Percentiles rank a stretch among this genome's conserved stretches.
Conservation (phyloP, 179 eudicot species). For the Nepenthes alata region DNA sequence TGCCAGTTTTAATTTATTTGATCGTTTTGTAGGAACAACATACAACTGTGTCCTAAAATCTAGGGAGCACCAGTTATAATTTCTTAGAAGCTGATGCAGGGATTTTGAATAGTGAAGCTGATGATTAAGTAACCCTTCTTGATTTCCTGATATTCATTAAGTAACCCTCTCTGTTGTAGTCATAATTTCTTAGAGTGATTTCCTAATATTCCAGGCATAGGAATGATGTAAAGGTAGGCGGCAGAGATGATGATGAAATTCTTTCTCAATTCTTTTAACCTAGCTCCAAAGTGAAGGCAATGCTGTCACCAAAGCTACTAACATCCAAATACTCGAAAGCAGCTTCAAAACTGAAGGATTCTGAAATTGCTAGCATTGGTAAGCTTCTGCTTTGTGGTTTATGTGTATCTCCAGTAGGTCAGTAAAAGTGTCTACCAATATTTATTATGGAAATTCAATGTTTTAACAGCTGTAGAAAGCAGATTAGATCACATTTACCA, state of each 20-base stretch:
- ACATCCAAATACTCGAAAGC: conserved; percentile 72
- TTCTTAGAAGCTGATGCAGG: too few species aligned
- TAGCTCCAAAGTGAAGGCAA: conserved; percentile 40
- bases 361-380: conserved; percentile 42
- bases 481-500: conserved; percentile 31
- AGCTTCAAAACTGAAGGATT: conserved; percentile 62
- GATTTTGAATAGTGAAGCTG: too few species aligned
- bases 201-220: conserved; percentile 13
- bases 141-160: too few species aligned
- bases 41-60: too few species aligned
- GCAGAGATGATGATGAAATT: conserved; percentile 92
- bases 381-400: conserved; percentile 15
- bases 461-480: conserved; percentile 29
- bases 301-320: conserved; percentile 43
- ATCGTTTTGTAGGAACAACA: too few species aligned
- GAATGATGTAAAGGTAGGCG: conserved; percentile 44
- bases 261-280: conserved; percentile 39
- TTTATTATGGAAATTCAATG: background rate
- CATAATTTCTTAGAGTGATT: too few species aligned
- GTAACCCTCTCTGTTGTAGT: too few species aligned
- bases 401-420: background rate
- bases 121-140: too few species aligned
- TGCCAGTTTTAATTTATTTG: too few species aligned
- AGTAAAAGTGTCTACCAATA: too few species aligned
- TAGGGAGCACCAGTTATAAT: too few species aligned